Conservation (phyloP, 805 yeast species). For the Yamadazyma paraphyllophila region DNA sequence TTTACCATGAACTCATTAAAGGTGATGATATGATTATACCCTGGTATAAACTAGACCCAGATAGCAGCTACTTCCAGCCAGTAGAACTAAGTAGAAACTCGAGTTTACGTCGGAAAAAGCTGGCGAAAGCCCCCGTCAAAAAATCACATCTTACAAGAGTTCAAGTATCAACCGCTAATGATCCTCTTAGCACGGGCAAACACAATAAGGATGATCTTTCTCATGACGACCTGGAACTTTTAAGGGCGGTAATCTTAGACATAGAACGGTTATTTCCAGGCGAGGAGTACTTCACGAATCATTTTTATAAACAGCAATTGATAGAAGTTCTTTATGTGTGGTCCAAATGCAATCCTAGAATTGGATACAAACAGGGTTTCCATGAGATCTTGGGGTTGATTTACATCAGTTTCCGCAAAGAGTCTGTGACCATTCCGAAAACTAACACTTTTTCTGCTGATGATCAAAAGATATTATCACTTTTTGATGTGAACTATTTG, state of each 20-base stretch:
- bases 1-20: conserved; percentile 32
- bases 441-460: conserved; percentile 23
- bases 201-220: conserved; percentile 16
- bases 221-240: conserved; percentile 34
- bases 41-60: conserved; percentile 34
- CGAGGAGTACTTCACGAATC: conserved; percentile 28
- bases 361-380: conserved; percentile 54
- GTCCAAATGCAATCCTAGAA: conserved; percentile 46
- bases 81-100: conserved; percentile 15
- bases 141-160: conserved; percentile 19
- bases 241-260: conserved; percentile 47
- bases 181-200: conserved; percentile 9
- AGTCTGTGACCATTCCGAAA: conserved; percentile 28
- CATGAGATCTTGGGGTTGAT: conserved; percentile 54
- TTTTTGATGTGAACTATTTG: conserved; percentile 39
- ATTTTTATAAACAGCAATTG: conserved; percentile 25
- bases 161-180: conserved; percentile 12
- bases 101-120: conserved; percentile 9
- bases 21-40: conserved; percentile 33
- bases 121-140: conserved; percentile 1
- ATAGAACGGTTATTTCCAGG: conserved; percentile 55
- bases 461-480: conserved; percentile 34
- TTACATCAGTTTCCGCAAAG: conserved; percentile 38
- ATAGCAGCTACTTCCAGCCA: conserved; percentile 24
- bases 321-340: conserved; percentile 47